These are phyloP conservation scores for Akanthomyces lecanii DNA, from an alignment of 2,329 filamentous ascomycete species.

Conservation along the genomic window DNA sequence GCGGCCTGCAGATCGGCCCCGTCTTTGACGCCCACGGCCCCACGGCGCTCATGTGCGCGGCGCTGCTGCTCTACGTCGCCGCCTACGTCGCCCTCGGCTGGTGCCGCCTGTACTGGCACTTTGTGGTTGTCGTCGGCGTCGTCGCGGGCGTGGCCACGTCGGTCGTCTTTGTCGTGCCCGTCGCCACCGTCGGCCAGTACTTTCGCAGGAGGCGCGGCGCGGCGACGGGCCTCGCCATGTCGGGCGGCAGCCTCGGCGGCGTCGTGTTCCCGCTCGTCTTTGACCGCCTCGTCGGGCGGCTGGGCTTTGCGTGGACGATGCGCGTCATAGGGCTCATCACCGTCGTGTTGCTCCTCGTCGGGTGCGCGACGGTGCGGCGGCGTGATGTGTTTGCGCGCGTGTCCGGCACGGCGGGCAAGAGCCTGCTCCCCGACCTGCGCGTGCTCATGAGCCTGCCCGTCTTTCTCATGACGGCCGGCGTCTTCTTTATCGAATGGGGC, in stretches of 20 bases:
- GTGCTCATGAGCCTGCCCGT: constrained; percentile 53
- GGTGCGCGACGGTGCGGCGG: constrained; percentile 10
- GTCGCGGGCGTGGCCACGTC: constrained; percentile 16
- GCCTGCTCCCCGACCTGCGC: constrained; percentile 55
- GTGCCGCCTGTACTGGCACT: constrained; percentile 21
- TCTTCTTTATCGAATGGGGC: constrained; percentile 32
- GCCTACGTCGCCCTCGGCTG: constrained; percentile 17
- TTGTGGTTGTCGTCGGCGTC: constrained; percentile 19
- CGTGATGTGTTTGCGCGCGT: constrained; percentile 36
- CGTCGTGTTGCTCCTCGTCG: constrained; percentile 44
- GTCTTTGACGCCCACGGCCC: constrained; percentile 66
- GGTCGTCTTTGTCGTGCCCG: constrained; percentile 19
- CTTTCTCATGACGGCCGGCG: constrained; percentile 24
- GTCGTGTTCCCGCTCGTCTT: constrained; percentile 52
- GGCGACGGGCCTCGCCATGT: constrained; percentile 71
- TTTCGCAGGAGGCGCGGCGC: constrained; percentile 68
- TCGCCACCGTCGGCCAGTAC: constrained; percentile 71
- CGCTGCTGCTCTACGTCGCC: constrained; percentile 11
- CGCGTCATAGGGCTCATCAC: constrained; percentile 44
- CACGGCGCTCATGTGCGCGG: constrained; percentile 45
- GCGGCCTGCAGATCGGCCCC: constrained; percentile 64
- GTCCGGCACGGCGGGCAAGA: constrained; percentile 37
- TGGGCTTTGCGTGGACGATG: constrained; percentile 44
- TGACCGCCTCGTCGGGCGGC: constrained; percentile 36
- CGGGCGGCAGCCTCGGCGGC: constrained; percentile 59